Conservation (phyloP, 2,329 filamentous ascomycete genomes). For the Metarhizium anisopliae region DNA sequence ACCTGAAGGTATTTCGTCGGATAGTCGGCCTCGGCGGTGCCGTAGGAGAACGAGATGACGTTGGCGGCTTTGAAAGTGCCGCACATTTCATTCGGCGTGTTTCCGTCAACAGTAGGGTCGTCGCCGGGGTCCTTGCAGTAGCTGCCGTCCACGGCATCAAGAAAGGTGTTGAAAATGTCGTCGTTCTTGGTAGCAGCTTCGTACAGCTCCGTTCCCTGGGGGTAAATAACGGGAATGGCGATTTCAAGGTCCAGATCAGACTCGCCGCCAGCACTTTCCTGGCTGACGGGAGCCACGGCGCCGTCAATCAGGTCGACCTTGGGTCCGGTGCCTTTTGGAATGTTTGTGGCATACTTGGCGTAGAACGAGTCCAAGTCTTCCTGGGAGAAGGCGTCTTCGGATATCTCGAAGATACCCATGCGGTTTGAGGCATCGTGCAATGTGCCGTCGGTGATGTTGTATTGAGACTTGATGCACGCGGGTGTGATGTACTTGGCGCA, state of each 20-base stretch:
- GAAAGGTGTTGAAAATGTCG: slow-evolving; percentile 33
- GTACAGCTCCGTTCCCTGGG: slow-evolving; percentile 22
- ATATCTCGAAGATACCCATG: no score
- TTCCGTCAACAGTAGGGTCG: slow-evolving; percentile 39
- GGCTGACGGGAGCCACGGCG: no score
- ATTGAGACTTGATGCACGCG: slow-evolving; percentile 42
- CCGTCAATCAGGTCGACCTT: no score
- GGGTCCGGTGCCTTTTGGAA: no score
- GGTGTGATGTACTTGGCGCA: slow-evolving; percentile 50
- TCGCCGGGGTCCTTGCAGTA: slow-evolving; percentile 40
- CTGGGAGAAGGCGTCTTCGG: no score
- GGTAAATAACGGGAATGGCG: no score
- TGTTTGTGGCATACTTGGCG: no score
- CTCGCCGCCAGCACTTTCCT: no score
- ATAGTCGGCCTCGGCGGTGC: slow-evolving; percentile 21
- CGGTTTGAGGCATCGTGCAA: slow-evolving; percentile 13
- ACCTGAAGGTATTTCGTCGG: slow-evolving; percentile 33
- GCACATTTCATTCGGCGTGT: slow-evolving; percentile 24
- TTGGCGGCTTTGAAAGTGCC: slow-evolving; percentile 20
- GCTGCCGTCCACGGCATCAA: slow-evolving; percentile 40
- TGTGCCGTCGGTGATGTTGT: slow-evolving; percentile 32
- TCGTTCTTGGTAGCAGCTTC: slow-evolving; percentile 26
- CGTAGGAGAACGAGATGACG: slow-evolving; percentile 32
- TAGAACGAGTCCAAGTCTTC: no score
- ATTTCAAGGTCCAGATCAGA: no score